Percentiles rank a stretch among this genome's conserved stretches.
These are phyloP conservation scores for Cladosporium phlei DNA, from an alignment of 2,329 filamentous ascomycete genomes.

Conservation along the genomic window DNA sequence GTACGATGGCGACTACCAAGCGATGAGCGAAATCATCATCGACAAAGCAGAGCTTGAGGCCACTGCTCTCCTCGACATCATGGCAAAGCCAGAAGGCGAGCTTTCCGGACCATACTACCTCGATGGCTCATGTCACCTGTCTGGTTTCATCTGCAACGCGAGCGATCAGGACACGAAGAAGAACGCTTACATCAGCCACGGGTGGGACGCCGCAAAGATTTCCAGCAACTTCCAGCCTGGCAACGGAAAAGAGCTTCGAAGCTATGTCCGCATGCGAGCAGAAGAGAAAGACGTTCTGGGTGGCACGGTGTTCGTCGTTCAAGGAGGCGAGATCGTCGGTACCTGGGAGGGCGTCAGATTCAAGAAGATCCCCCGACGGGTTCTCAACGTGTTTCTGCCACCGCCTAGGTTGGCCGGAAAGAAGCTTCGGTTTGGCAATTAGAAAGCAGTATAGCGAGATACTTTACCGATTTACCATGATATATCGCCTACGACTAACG, in stretches of 20 bases:
- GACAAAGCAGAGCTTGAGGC: slow-evolving; percentile 23
- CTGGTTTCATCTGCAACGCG: slow-evolving; percentile 37
- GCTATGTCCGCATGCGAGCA: slow-evolving; percentile 33
- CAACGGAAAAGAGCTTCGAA: slow-evolving; percentile 15
- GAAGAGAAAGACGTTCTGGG: slow-evolving; percentile 23
- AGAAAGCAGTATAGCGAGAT: too few species aligned
- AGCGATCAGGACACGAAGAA: slow-evolving; percentile 27
- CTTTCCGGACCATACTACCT: slow-evolving; percentile 35
- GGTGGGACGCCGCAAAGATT: slow-evolving; percentile 32
- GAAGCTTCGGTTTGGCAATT: too few species aligned
- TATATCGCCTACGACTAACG: too few species aligned
- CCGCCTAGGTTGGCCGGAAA: slow-evolving; percentile 45
- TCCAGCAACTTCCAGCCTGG: slow-evolving; percentile 20
- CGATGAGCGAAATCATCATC: slow-evolving; percentile 26
- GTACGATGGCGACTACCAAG: slow-evolving; percentile 24
- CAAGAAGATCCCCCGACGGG: slow-evolving; percentile 56
- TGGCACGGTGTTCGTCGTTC: slow-evolving; percentile 29
- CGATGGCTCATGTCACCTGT: slow-evolving; percentile 34
- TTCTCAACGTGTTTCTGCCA: slow-evolving; percentile 61
- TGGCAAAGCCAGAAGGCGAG: slow-evolving; percentile 24
- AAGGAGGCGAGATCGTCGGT: slow-evolving; percentile 29
- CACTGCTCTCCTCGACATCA: slow-evolving; percentile 29
- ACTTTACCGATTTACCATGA: too few species aligned
- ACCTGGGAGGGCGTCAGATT: slow-evolving; percentile 31
- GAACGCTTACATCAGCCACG: slow-evolving; percentile 34